Evolutionary conservation across 2,329 filamentous ascomycete species (phyloP).

Genomic region (Fusarium sp.): DNA sequence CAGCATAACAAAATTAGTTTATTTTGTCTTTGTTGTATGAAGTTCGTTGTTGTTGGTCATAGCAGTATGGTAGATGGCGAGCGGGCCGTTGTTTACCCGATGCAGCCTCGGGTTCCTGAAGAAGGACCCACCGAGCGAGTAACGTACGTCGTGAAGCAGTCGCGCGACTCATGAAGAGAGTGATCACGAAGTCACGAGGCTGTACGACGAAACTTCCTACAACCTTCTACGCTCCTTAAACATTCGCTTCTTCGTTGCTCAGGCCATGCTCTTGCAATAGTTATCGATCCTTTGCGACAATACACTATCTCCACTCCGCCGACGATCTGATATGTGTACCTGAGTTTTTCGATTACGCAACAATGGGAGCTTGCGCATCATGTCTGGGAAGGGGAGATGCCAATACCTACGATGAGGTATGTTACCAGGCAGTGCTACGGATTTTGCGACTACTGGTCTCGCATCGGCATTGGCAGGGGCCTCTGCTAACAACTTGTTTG

Average conservation of each 20-base stretch:
- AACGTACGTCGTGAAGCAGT: slow-evolving; percentile 43
- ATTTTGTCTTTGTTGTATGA: neutral
- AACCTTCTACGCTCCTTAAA: slow-evolving; percentile 39
- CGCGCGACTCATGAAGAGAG: slow-evolving; percentile 37
- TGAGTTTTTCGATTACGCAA: slow-evolving; percentile 36
- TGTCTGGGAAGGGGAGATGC: slow-evolving; percentile 67
- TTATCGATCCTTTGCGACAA: slow-evolving; percentile 5
- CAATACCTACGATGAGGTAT: slow-evolving; percentile 68
- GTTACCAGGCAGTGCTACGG: slow-evolving; percentile 22
- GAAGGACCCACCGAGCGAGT: slow-evolving; percentile 45
- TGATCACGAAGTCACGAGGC: slow-evolving; percentile 37
- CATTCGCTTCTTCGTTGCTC: neutral
- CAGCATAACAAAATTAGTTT: neutral
- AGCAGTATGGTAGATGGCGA: slow-evolving; percentile 25
- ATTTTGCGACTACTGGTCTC: neutral
- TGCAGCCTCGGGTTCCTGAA: slow-evolving; percentile 27
- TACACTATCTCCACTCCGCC: neutral
- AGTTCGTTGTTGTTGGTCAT: slow-evolving; percentile 22
- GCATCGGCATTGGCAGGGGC: neutral
- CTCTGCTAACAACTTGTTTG: slow-evolving; percentile 16
- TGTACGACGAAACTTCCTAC: slow-evolving; percentile 24
- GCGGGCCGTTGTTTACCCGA: slow-evolving; percentile 47
- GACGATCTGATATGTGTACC: slow-evolving; percentile 41
- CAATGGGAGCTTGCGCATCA: slow-evolving; percentile 72
- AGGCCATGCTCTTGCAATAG: slow-evolving; percentile 15